These are phyloP conservation scores for Xylaria longipes DNA, from an alignment of 495 filamentous ascomycete genomes.

Conservation along the genomic window DNA sequence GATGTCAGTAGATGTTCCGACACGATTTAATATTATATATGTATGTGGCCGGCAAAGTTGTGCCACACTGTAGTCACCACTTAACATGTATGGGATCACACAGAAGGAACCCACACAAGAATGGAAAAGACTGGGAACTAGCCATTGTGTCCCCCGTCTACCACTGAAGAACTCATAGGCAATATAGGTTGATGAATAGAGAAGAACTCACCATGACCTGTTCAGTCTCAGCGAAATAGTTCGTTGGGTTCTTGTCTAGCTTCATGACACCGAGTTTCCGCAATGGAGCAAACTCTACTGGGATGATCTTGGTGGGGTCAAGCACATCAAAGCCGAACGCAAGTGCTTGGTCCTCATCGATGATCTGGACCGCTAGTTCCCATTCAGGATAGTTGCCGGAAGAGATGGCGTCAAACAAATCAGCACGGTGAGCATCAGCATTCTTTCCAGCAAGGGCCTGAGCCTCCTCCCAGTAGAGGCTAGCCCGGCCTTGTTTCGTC, in stretches of 20 bases:
- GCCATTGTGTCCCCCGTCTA: not conserved
- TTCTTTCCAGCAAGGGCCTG: slow-evolving; percentile 73
- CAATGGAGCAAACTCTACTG: slow-evolving; percentile 73
- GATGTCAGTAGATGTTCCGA: not conserved
- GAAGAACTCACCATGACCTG: slow-evolving; percentile 65
- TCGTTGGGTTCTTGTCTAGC: slow-evolving; percentile 71
- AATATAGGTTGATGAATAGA: not conserved
- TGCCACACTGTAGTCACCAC: not conserved
- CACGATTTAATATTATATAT: not conserved
- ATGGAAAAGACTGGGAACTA: not conserved
- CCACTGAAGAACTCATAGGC: not conserved
- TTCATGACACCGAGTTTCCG: slow-evolving; percentile 70
- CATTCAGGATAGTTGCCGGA: slow-evolving; percentile 70
- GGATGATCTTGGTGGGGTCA: slow-evolving; percentile 79
- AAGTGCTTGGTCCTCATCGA: slow-evolving; percentile 70
- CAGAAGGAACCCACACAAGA: not conserved
- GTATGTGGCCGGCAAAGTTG: not conserved
- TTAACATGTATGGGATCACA: not conserved
- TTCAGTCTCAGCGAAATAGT: slow-evolving; percentile 84
- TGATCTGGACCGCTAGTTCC: slow-evolving; percentile 78
- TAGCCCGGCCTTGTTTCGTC: slow-evolving; percentile 69
- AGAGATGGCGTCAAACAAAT: slow-evolving; percentile 74
- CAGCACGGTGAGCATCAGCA: slow-evolving; percentile 71
- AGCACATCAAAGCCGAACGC: slow-evolving; percentile 74
- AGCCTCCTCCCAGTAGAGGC: slow-evolving; percentile 77